A percentile compares a stretch with the other conserved stretches of the same genome.
phyloP scores from a whole-genome alignment of 768 basidiomycete species.

The Multifurca ochricompacta region DNA sequence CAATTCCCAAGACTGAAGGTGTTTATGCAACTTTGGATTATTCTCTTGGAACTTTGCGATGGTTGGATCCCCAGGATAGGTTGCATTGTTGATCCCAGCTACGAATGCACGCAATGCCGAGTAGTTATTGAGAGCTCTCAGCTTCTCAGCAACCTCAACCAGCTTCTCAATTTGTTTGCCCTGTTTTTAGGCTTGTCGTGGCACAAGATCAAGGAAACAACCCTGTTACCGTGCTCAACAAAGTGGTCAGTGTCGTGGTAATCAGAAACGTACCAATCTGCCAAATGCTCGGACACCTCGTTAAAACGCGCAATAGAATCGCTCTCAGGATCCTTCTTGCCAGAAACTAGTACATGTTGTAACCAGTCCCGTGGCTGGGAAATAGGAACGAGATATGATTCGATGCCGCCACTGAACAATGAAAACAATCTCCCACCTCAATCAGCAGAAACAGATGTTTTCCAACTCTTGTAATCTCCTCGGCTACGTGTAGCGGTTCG shows the following conservation, averaged over 20 bases:
- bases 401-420: not conserved
- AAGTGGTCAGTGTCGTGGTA: slow-evolving; percentile 11
- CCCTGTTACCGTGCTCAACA: slow-evolving; percentile 44
- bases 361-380: slow-evolving; percentile 82
- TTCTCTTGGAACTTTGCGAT: slow-evolving; percentile 64
- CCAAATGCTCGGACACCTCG: slow-evolving; percentile 72
- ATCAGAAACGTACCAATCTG: slow-evolving; percentile 53
- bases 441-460: slow-evolving; percentile 66
- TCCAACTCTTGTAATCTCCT: slow-evolving; percentile 77
- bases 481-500: slow-evolving; percentile 64
- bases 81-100: slow-evolving; percentile 85
- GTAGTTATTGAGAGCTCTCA: slow-evolving; percentile 86
- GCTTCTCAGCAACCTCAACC: slow-evolving; percentile 69
- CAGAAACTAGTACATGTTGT: slow-evolving; percentile 63
- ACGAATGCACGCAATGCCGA: slow-evolving; percentile 88
- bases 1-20: slow-evolving; percentile 75
- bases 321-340: slow-evolving; percentile 52
- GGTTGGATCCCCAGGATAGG: slow-evolving; percentile 68
- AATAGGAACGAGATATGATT: slow-evolving; percentile 11
- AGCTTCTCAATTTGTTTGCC: slow-evolving; percentile 83
- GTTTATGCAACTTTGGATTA: slow-evolving; percentile 64
- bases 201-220: slow-evolving; percentile 82
- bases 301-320: slow-evolving; percentile 74
- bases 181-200: slow-evolving; percentile 72
- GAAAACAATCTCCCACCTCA: slow-evolving; percentile 42